A percentile compares a stretch with the other conserved stretches of the same genome.
phyloP scores from a whole-genome alignment of 1,284 basidiomycete genomes.

The Pterulicium gracile region DNA sequence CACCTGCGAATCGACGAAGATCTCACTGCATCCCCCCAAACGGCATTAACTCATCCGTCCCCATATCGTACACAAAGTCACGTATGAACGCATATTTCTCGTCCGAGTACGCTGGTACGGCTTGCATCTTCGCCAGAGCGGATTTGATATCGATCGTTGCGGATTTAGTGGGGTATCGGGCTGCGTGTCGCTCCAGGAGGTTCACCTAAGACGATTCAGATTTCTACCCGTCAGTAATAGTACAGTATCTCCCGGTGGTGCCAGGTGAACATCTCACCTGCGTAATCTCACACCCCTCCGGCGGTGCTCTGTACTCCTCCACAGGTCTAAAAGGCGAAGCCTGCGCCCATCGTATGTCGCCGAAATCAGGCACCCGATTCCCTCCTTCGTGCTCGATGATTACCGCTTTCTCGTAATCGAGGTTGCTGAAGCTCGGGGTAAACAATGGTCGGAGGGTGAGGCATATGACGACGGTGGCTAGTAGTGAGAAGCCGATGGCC shows the following conservation, averaged over 20 bases:
- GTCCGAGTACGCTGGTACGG: constrained; percentile 32
- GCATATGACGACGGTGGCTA: too few species aligned
- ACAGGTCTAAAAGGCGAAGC: constrained; percentile 45
- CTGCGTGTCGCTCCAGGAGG: constrained; percentile 84
- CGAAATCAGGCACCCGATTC: too few species aligned
- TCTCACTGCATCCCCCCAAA: constrained; percentile 65
- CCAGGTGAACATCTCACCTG: constrained; percentile 31
- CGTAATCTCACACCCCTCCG: constrained; percentile 37
- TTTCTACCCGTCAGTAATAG: constrained; percentile 1
- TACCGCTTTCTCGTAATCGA: too few species aligned
- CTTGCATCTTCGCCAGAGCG: constrained; percentile 42
- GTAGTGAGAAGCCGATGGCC: too few species aligned
- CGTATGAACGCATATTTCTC: constrained; percentile 48
- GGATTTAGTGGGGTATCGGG: constrained; percentile 61
- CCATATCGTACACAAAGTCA: constrained; percentile 51
- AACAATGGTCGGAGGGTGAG: too few species aligned
- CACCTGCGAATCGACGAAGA: constrained; percentile 2
- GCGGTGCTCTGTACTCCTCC: constrained; percentile 34
- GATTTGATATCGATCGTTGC: constrained; percentile 34
- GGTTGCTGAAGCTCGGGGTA: too few species aligned
- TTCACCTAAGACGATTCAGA: too few species aligned
- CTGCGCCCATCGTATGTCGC: too few species aligned
- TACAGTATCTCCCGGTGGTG: background rate
- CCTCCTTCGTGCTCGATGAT: too few species aligned
- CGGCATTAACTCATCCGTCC: constrained; percentile 47